Percentiles rank a stretch among this genome's conserved stretches.
phyloP scores from a whole-genome alignment of 169 alveolate genomes.

The Besnoitia besnoiti region DNA sequence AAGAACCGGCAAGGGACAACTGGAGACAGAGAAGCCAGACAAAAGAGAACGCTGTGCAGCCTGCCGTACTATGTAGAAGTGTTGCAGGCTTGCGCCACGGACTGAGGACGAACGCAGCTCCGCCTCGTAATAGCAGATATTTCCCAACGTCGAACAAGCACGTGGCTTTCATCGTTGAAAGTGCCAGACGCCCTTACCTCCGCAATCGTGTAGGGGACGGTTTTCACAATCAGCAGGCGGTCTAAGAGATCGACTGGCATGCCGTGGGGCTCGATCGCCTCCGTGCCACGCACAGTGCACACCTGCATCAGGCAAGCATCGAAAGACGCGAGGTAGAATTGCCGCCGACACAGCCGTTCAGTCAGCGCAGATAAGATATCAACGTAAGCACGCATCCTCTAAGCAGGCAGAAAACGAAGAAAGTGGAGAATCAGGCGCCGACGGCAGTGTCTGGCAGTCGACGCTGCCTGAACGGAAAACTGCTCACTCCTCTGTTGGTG shows the following conservation, averaged over 20 bases:
- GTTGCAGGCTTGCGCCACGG: too few relatives aligned
- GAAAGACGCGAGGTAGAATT: too few relatives aligned
- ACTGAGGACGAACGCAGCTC: too few relatives aligned
- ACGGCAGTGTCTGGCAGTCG: too few relatives aligned
- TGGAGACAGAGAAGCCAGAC: too few relatives aligned
- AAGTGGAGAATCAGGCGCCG: not conserved
- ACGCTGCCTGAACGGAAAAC: not conserved
- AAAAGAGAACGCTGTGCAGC: too few relatives aligned
- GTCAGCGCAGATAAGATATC: not conserved
- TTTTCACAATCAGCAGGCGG: conserved; percentile 96
- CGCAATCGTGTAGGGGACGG: conserved; percentile 95
- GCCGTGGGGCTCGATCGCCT: conserved; percentile 98
- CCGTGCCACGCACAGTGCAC: conserved; percentile 93
- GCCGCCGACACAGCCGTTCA: not conserved
- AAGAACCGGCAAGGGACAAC: too few relatives aligned
- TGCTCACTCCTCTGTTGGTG: conserved; percentile 96
- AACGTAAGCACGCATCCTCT: too few relatives aligned
- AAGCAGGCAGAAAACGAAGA: not conserved
- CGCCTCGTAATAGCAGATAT: too few relatives aligned
- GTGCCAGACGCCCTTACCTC: conserved; percentile 74
- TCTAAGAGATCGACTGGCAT: conserved; percentile 99
- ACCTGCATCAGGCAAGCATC: not conserved
- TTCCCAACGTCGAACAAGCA: too few relatives aligned
- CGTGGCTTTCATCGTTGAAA: too few relatives aligned
- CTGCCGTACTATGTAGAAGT: too few relatives aligned